Evolutionary conservation across 352 stramenopile species (phyloP), one percentile per base, ranked within the genome.

Genomic region (Phytophthora capsici): DNA sequence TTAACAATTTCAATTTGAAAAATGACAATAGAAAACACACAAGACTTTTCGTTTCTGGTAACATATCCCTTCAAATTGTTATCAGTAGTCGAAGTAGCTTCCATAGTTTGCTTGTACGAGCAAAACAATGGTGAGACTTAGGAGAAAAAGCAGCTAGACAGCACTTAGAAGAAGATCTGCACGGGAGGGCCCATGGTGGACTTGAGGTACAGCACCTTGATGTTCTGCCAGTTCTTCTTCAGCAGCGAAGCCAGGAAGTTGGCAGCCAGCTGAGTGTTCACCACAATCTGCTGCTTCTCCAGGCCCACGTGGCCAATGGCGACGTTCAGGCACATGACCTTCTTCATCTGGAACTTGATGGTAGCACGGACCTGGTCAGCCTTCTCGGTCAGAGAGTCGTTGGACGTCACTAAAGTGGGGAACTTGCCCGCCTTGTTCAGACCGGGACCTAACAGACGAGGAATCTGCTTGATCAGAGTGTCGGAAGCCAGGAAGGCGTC

Each of bases 311-410:
- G 98, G 77, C 94, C 98, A 55, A 99, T 97, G 67, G 97, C 96
- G 44, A 99, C 95, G 82, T 98, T 99, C 13, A 99, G 79, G 88
- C 97, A 99, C 94, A 99, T 98, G 64, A 99, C 98, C 91, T 99
- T 99, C 96, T 99, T 99, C 97, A 99, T 99, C 91, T 99, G 98
- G 91, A 99, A 99, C 93, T 99, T 99, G 92, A 99, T 99, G 63
- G 97, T 99, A 57, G 95, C 93, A 61, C 98, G 98, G 59, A 99
- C 85, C 71, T 96, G 91, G 67, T 99, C 96, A 56, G 98, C 97
- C 94, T 99, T 99, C 60, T 98, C 96, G 61, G 97, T 93, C 64
- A 99, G 94, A 60, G 98, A 95, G 64, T 99, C 97, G 69, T 81
- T 96, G 67, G 81, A 84, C 45, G 90, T 82, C 58, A 99, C 87